Conservation (phyloP, 176 grass and related monocot species). For the Carex kokanica region DNA sequence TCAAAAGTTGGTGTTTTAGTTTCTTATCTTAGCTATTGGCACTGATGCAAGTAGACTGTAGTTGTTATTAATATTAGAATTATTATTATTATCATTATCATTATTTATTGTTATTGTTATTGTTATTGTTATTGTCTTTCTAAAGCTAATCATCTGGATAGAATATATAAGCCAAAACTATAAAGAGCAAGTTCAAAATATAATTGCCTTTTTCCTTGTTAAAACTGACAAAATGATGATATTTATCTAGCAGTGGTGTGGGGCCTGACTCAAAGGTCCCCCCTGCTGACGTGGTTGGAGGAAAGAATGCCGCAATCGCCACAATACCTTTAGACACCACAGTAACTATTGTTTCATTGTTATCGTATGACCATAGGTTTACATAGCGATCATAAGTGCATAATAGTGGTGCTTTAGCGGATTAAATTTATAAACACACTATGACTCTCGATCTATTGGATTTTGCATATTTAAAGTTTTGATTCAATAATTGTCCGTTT, state of each 20-base stretch:
- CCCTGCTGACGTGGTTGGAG: background rate
- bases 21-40: background rate
- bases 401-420: background rate
- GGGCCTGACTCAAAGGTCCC: conserved; percentile 10
- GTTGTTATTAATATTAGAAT: too few relatives aligned
- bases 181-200: background rate
- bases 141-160: background rate
- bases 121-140: background rate
- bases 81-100: too few relatives aligned
- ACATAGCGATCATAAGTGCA: background rate
- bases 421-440: background rate
- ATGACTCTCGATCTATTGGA: background rate
- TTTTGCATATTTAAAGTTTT: background rate
- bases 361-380: background rate
- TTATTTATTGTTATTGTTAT: too few relatives aligned
- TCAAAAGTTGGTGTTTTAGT: background rate
- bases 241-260: background rate
- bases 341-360: background rate
- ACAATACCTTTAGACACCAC: conserved; percentile 20
- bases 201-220: background rate
- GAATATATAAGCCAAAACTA: background rate
- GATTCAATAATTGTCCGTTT: background rate
- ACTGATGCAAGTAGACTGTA: background rate
- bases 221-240: background rate
- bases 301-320: background rate